Base-by-base conservation (phyloP, 2,329 filamentous ascomycete genomes). In the Pestalotiopsis sp. region DNA sequence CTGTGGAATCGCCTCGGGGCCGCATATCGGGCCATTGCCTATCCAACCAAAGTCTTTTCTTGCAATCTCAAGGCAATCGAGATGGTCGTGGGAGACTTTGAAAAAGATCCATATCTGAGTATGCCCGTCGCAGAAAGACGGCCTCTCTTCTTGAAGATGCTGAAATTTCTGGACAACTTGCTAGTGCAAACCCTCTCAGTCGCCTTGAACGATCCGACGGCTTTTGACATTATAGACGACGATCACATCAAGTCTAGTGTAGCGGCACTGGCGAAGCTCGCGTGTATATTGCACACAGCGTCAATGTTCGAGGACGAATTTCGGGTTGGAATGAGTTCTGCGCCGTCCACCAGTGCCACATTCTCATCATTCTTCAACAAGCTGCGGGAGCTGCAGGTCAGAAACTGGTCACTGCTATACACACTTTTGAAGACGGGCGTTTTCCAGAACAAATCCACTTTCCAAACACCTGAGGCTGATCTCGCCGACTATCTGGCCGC, bases 1-100 rank as follows among this genome's bases (percentile, higher is more conserved):
- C 84, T 99, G 1, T 99, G 96, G 96, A 91, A 92, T 70, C 90
- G 94, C 65, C 86, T 99, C n/a, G 91, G 93, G 49, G 92, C 96
- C 72, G 95, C 96, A 0, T 99, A 99, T 75, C 87, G 90, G 66
- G 89, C 88, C 7, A 97, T 99, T 70, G 89, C 92, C 7, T 97
- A 98, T 75, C 83, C 89, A 0, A 94, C 95, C 0, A 98, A 97
- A 78, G 91, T 96, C 14, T 90, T 98, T 38, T 97, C 93, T 0
- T 98, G 95, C 79, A 89, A 93, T 70, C 84, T 99, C 38, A 91
- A 92, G 73, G 93, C 93, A 72, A 93, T 98, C 62, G 93, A 97
- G 77, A 91, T 95, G 74, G 89, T 98, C 23, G 85, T 96, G 3
- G 84, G 83, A 23, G 87, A 89, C 70, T 80, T 90, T 45, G 85